Conservation (phyloP, 306 rosid genomes). For the Prosopis cineraria region DNA sequence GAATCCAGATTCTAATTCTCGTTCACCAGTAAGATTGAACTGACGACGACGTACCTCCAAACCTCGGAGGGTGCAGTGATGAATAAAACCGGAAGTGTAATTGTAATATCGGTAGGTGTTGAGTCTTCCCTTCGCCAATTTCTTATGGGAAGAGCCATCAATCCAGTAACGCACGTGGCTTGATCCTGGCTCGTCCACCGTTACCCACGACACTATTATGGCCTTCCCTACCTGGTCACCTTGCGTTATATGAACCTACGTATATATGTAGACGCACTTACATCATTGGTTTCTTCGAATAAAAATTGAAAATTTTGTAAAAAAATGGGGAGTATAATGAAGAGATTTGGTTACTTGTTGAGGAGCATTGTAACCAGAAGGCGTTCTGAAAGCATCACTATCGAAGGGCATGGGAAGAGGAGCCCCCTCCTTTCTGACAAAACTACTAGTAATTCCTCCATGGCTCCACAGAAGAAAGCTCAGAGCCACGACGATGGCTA, state of each 20-base stretch:
- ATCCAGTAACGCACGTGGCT: conserved; percentile 68
- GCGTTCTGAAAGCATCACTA: conserved; percentile 64
- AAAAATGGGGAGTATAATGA: background rate
- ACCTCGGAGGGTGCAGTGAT: conserved; percentile 58
- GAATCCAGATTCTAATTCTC: background rate
- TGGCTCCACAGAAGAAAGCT: conserved; percentile 21
- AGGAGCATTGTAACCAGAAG: conserved; percentile 76
- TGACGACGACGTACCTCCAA: conserved; percentile 53
- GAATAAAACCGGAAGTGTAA: conserved; percentile 85
- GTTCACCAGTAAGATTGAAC: background rate
- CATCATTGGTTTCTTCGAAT: background rate
- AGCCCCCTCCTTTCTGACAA: conserved; percentile 42
- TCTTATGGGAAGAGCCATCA: conserved; percentile 37
- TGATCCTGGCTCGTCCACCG: conserved; percentile 67
- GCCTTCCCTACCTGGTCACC: conserved; percentile 78
- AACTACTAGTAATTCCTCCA: conserved; percentile 62
- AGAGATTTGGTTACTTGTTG: conserved; percentile 55
- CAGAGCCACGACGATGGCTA: background rate
- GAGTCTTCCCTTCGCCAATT: conserved; percentile 43
- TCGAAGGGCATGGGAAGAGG: conserved; percentile 51
- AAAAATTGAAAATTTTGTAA: background rate
- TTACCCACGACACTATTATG: conserved; percentile 85
- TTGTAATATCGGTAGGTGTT: conserved; percentile 64
- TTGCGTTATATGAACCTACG: conserved; percentile 88
- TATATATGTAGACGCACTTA: background rate